Conservation (phyloP, 805 yeast genomes). For the Cyberlindnera euphorbiiphila region DNA sequence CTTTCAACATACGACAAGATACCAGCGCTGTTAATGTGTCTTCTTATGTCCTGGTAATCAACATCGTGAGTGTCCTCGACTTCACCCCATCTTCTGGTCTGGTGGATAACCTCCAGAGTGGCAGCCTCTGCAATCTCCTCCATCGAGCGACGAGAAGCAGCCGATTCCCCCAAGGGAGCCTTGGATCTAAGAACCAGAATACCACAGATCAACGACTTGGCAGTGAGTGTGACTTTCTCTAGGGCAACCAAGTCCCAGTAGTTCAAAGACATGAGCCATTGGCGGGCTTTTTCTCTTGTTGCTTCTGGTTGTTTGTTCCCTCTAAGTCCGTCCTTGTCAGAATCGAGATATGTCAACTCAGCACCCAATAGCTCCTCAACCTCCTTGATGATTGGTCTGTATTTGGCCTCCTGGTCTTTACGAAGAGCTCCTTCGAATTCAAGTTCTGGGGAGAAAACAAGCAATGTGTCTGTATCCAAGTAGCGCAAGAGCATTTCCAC, state of each 20-base stretch:
- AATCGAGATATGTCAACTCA: constrained; percentile 60
- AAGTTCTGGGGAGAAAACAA: constrained; percentile 73
- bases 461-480: constrained; percentile 89
- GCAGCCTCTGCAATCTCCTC: constrained; percentile 76
- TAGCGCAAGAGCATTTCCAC: constrained; percentile 66
- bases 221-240: constrained; percentile 82
- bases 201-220: constrained; percentile 86
- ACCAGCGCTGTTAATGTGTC: constrained; percentile 79
- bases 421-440: constrained; percentile 86
- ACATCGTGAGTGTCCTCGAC: constrained; percentile 99
- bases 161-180: constrained; percentile 48
- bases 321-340: constrained; percentile 74
- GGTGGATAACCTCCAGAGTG: constrained; percentile 77
- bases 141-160: constrained; percentile 37
- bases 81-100: constrained; percentile 94
- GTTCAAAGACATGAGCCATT: constrained; percentile 61
- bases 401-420: constrained; percentile 70
- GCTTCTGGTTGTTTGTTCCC: constrained; percentile 71
- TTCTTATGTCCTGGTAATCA: constrained; percentile 83
- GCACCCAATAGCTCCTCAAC: constrained; percentile 54
- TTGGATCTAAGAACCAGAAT: constrained; percentile 53
- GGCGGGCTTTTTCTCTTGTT: constrained; percentile 56
- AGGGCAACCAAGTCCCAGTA: constrained; percentile 81
- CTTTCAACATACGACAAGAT: constrained; percentile 40
- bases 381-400: constrained; percentile 67